A percentile compares a stretch with the other conserved stretches of the same genome.
phyloP scores from a whole-genome alignment of 768 basidiomycete species.

The Thelephora ganbajun region DNA sequence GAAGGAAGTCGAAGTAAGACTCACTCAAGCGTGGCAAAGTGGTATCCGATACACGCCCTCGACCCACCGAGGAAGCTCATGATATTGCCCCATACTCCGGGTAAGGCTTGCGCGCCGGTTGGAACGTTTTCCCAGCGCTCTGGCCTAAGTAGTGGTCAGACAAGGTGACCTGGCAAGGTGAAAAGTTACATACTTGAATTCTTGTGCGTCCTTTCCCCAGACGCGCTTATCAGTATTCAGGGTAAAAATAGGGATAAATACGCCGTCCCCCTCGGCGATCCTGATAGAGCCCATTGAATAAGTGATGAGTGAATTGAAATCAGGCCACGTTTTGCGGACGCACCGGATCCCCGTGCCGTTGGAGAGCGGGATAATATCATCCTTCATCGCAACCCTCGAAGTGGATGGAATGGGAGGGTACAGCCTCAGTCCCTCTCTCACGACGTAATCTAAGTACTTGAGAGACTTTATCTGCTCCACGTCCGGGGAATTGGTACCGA shows the following conservation, averaged over 20 bases:
- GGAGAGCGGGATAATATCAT: slow-evolving; percentile 11
- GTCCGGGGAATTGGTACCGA: slow-evolving; percentile 9
- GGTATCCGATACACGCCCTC: slow-evolving; percentile 52
- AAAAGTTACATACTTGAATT: slow-evolving; percentile 14
- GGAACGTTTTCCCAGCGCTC: slow-evolving; percentile 47
- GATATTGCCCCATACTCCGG: slow-evolving; percentile 47
- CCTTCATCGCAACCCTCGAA: slow-evolving; percentile 4
- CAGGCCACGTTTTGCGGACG: too few species aligned
- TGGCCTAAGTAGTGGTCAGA: slow-evolving; percentile 26
- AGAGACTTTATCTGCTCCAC: slow-evolving; percentile 18
- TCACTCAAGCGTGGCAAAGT: slow-evolving; percentile 49
- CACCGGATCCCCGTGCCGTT: slow-evolving; percentile 14
- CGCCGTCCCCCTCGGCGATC: slow-evolving; percentile 11
- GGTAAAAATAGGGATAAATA: slow-evolving; percentile 18
- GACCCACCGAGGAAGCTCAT: slow-evolving; percentile 54
- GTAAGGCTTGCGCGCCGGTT: slow-evolving; percentile 28
- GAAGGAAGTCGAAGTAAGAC: slow-evolving; percentile 10
- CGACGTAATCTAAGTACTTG: slow-evolving; percentile 18
- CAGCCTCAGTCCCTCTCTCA: slow-evolving; percentile 9
- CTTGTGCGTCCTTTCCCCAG: slow-evolving; percentile 25
- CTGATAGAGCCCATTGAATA: background rate
- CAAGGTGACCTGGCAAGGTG: background rate
- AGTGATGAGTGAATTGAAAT: too few species aligned
- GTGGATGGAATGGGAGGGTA: slow-evolving; percentile 7
- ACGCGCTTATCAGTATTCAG: slow-evolving; percentile 17